Base-by-base conservation (phyloP, 176 grass and related monocot genomes). In the Rhynchospora tenuis region DNA sequence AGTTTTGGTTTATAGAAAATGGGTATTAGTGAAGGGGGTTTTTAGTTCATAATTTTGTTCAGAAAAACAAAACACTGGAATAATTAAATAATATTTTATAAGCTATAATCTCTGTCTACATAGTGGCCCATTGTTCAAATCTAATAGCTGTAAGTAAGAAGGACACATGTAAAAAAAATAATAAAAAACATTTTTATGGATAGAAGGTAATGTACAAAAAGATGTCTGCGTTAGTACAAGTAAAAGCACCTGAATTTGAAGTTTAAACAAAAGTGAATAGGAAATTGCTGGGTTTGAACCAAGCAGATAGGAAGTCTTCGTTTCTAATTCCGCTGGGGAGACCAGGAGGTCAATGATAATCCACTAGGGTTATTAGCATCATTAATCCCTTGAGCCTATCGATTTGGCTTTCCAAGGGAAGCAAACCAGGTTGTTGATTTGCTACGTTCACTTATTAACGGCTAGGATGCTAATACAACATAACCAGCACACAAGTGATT, bases 1-100 rank as follows among this genome's bases (percentile, higher is more conserved):
- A 17, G 55, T 59, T 74, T 82, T 86, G 72, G 69, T 77, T 89
- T n/a, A 59, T 59, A 38, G 33, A 38, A 38, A 38, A 38, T 83
- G 81, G 59, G 83, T 0, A 59, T 29, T 22, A 13, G 69, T n/a
- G 9, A 54, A 20, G 24, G 20, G 14, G 2, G 22, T 10, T 24
- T 73, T 75, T 22, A 52, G 59, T 54, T 75, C 22, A 50, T 38
- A 38, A 38, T 38, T 38, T 38, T 38, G 33, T 38, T 38, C 1
- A 38, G 5, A 38, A 38, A 38, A 38, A 38, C 8, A 75, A 22
- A 75, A 4, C 12, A 54, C 5, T 13, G 7, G 45, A 24, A 4
- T 50, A 73, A 47, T 48, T 22, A 45, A 14, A 3, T 46, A 15
- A 52, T 13, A 17, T 42, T 19, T 71, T 61, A 19, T 26, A 17